phyloP scores from a whole-genome alignment of 345 rosid species.

The Moricandia arvensis region DNA sequence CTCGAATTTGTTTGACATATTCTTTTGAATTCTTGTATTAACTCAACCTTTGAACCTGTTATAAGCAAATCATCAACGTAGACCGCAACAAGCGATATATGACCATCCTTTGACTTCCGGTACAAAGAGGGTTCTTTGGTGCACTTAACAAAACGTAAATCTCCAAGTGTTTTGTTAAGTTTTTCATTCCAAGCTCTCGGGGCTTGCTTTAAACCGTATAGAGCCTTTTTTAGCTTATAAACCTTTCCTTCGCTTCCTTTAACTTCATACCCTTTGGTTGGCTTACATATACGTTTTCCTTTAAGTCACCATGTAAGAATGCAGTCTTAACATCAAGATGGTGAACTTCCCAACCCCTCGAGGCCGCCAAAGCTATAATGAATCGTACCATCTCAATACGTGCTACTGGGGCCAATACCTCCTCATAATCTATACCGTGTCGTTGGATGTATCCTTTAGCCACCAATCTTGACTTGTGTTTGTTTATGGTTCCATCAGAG shows the following conservation, averaged over 20 bases:
- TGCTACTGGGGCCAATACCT: not conserved
- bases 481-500: not conserved
- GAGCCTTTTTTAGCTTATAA: not conserved
- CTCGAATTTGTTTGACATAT: not conserved
- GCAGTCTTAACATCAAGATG: not conserved
- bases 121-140: not conserved
- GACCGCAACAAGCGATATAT: not conserved
- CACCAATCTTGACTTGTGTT: not conserved
- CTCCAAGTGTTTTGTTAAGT: not conserved
- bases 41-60: not conserved
- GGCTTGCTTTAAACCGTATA: not conserved
- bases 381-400: not conserved
- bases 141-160: not conserved
- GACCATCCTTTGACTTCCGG: not conserved
- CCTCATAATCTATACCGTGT: not conserved
- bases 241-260: not conserved
- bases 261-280: not conserved
- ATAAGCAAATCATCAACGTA: not conserved
- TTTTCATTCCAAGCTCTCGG: not conserved
- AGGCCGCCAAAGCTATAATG: not conserved
- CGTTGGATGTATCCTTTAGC: not conserved
- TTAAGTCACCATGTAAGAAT: not conserved
- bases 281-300: not conserved
- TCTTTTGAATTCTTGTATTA: too few species aligned
- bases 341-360: not conserved